Conservation (phyloP, 805 yeast genomes). For the Candida tammaniensis region DNA sequence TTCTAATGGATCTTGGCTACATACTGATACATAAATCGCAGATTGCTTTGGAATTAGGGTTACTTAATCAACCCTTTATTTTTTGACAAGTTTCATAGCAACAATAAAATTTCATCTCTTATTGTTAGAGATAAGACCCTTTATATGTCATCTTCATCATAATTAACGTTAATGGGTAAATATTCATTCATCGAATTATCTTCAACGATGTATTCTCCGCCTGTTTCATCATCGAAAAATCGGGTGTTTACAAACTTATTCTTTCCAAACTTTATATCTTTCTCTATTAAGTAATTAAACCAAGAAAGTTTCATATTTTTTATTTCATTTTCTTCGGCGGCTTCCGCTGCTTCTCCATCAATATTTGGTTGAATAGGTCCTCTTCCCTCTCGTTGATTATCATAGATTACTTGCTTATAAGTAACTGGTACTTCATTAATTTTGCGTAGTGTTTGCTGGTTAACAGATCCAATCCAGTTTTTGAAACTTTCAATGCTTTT, state of each 20-base stretch:
- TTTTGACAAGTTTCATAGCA: no score
- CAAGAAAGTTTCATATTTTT: conserved; percentile 23
- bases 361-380: conserved; percentile 38
- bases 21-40: no score
- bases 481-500: conserved; percentile 35
- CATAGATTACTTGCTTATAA: conserved; percentile 31
- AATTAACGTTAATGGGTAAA: conserved; percentile 11
- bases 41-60: no score
- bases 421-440: conserved; percentile 25
- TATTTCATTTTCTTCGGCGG: conserved; percentile 19
- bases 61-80: no score
- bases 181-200: conserved; percentile 9
- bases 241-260: conserved; percentile 16
- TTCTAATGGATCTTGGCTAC: no score
- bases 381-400: conserved; percentile 30
- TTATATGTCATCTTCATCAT: conserved; percentile 7
- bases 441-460: conserved; percentile 11
- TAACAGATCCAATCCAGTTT: conserved; percentile 35
- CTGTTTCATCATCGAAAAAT: conserved; percentile 1
- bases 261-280: conserved; percentile 33
- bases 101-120: no score
- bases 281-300: conserved; percentile 38
- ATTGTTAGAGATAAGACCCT: no score
- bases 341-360: conserved; percentile 22
- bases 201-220: conserved; percentile 14